Percentiles rank a stretch among this genome's conserved stretches.
These are phyloP conservation scores for Mollisia scopiformis DNA, from an alignment of 2,329 filamentous ascomycete genomes.

Conservation along the genomic window DNA sequence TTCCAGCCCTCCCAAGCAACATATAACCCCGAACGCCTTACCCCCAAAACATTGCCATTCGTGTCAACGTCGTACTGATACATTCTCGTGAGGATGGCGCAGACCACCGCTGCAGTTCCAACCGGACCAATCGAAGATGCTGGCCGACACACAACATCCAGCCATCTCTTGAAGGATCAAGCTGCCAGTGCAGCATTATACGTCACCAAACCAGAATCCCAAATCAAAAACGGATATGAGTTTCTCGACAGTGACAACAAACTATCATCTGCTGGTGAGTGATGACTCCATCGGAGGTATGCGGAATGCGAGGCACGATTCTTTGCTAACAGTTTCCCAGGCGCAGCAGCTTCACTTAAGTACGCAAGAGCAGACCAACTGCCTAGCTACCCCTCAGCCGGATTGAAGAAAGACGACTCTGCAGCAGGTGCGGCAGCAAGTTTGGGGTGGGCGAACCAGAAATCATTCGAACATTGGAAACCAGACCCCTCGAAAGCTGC, in stretches of 20 bases:
- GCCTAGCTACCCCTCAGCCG: constrained; percentile 72
- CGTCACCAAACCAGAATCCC: constrained; percentile 44
- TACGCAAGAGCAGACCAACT: constrained; percentile 75
- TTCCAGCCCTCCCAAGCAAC: neutral
- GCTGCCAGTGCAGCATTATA: constrained; percentile 66
- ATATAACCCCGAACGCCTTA: neutral
- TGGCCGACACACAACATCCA: constrained; percentile 21
- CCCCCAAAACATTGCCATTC: neutral
- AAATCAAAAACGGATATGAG: constrained; percentile 21
- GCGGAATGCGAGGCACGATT: neutral
- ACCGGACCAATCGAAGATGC: constrained; percentile 21
- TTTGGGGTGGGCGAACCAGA: constrained; percentile 73
- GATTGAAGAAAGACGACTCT: constrained; percentile 54
- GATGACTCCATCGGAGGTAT: constrained; percentile 4
- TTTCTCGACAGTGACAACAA: constrained; percentile 54
- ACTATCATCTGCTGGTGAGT: constrained; percentile 59
- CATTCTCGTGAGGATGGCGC: constrained; percentile 15
- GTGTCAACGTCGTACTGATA: neutral
- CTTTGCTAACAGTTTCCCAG: constrained; percentile 39
- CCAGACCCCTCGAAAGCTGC: constrained; percentile 64
- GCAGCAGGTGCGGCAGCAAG: constrained; percentile 77
- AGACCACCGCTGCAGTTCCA: constrained; percentile 13
- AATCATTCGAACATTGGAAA: constrained; percentile 67
- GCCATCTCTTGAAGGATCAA: constrained; percentile 43
- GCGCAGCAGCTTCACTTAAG: constrained; percentile 64